A percentile compares a stretch with the other conserved stretches of the same genome.
These are phyloP conservation scores for Graphilbum ipis-grandicollis DNA, from an alignment of 2,329 filamentous ascomycete genomes.

Conservation along the genomic window DNA sequence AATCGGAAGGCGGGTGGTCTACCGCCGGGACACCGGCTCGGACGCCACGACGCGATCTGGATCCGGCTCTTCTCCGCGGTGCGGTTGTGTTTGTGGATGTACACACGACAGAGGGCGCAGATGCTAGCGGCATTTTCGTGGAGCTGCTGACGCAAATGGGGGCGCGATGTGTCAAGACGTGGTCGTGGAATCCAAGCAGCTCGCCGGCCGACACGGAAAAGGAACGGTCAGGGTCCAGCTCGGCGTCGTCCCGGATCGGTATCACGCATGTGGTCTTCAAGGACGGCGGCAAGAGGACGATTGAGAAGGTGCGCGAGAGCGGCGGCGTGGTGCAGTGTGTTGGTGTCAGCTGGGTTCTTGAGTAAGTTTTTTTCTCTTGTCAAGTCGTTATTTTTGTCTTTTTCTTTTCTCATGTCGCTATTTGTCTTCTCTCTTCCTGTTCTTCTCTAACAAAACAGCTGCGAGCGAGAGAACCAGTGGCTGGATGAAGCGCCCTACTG, in stretches of 20 bases:
- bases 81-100: conserved; percentile 73
- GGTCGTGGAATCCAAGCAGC: conserved; percentile 50
- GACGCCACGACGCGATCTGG: conserved; percentile 35
- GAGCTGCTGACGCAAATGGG: conserved; percentile 64
- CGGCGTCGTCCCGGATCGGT: conserved; percentile 34
- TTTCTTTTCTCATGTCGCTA: too few species aligned
- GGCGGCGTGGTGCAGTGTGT: conserved; percentile 68
- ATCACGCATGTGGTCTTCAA: conserved; percentile 88
- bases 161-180: conserved; percentile 58
- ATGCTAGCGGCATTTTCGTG: conserved; percentile 66
- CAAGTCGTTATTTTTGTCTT: too few species aligned
- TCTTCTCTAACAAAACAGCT: conserved; percentile 29
- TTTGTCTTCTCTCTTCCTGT: too few species aligned
- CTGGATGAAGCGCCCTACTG: conserved; percentile 54
- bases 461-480: conserved; percentile 61
- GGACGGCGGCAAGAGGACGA: conserved; percentile 61
- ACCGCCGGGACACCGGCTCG: conserved; percentile 36
- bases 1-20: conserved; percentile 32
- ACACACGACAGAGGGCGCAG: conserved; percentile 62
- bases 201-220: conserved; percentile 15
- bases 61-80: conserved; percentile 42
- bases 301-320: conserved; percentile 62
- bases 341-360: conserved; percentile 74
- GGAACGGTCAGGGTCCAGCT: not conserved
- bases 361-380: conserved; percentile 37